Conservation (phyloP, 2,329 filamentous ascomycete species). For the Parastagonospora avenae region DNA sequence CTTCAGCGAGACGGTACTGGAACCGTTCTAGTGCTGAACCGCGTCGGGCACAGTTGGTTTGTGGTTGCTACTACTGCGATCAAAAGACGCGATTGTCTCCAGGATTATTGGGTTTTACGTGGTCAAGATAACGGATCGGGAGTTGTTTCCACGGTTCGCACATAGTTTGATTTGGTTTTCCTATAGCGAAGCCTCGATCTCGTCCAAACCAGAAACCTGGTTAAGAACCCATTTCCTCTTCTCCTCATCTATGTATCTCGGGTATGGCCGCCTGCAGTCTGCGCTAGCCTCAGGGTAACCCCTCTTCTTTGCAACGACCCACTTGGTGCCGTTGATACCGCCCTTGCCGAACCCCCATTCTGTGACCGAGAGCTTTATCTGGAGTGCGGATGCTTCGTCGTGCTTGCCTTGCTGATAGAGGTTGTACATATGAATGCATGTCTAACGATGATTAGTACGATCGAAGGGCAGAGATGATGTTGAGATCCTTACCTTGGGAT, state of each 20-base stretch:
- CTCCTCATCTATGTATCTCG: constrained; percentile 53
- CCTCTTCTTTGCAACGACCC: constrained; percentile 60
- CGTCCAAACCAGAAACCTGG: constrained; percentile 40
- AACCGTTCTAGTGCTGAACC: too few relatives aligned
- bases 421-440: constrained; percentile 55
- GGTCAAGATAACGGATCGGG: too few relatives aligned
- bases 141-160: too few relatives aligned
- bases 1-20: too few relatives aligned
- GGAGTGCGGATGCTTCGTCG: constrained; percentile 56
- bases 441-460: constrained; percentile 15
- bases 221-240: constrained; percentile 54
- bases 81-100: too few relatives aligned
- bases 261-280: constrained; percentile 62
- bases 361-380: constrained; percentile 57
- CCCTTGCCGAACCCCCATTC: constrained; percentile 64
- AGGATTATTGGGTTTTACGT: too few relatives aligned
- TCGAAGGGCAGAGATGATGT: neutral
- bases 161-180: too few relatives aligned
- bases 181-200: constrained; percentile 34
- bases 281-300: constrained; percentile 59
- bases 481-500: constrained; percentile 52
- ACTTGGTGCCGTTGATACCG: constrained; percentile 67
- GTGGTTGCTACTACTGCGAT: too few relatives aligned
- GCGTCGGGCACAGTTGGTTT: too few relatives aligned
- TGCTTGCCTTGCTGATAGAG: constrained; percentile 55